Base-by-base conservation (phyloP, 169 alveolate genomes). In the Plasmodium inui region DNA sequence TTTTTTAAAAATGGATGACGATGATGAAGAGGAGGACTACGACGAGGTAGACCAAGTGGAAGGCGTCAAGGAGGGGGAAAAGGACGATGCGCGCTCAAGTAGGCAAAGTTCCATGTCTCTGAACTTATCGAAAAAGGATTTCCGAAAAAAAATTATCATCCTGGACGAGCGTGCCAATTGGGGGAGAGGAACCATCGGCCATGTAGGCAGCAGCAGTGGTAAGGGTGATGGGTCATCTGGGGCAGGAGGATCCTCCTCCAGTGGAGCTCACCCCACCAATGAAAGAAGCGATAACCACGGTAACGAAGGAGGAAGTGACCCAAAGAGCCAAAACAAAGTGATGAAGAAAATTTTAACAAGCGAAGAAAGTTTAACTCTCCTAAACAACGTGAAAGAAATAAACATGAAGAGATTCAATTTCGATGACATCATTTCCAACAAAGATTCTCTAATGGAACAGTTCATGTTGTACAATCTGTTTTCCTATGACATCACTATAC, bases 1-100 rank as follows among this genome's bases (percentile, higher is more conserved):
- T 34, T 85, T 85, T 44, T 73, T 85, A 55, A 74, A 85, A 74
- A 85, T 85, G 86, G 80, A 85, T 55, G 93, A 85, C 34, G 93
- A 85, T 85, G 81, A 85, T n/a, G 67, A 67, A 4, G 76, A 67
- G 14, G 37, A 22, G 14, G 71, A 55, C 22, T 12, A 55, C 22
- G 71, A 55, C 6, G 71, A 55, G 1, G 71, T n/a, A n/a, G n/a
- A n/a, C n/a, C n/a, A 53, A 4, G 70, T 2, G 3, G 71, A 55
- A 6, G 76, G 22, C 4, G 34, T 1, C 1, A 39, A 67, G 7
- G 76, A 8, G 39, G 76, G 1, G 39, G 17, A 67, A 8, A 2
- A n/a, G 73, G 76, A 67, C n/a, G 74, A 61, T 14, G 76, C 34
- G 41, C 39, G 37, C 5, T 67, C 86, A 17, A 84, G 93, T 32